Base-by-base conservation (phyloP, 164 flowering plant genomes). In the Annona cherimola region DNA sequence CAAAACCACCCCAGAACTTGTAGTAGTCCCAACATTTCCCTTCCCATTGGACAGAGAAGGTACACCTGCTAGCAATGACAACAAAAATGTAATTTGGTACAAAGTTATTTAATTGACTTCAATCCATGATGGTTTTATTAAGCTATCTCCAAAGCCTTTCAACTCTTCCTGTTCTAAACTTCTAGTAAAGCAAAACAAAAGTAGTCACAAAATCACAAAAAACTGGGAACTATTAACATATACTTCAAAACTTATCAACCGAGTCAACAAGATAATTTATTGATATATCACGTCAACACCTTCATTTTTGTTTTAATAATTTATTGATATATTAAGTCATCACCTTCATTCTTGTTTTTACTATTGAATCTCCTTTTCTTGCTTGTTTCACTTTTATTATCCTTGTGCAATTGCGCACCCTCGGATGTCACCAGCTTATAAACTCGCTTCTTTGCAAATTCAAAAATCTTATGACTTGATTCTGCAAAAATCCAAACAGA, bases 401-500 rank as follows among this genome's bases (percentile, higher is more conserved):
- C 78, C 42, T 44, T 81, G 70, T 61, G 67, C 61, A 82, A 7
- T 73, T 84, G 88, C 67, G 64, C 79, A 70, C 86, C 89, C 72
- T 84, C 88, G 0, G 87, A 73, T 70, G 78, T 83, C 67, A 76
- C 85, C 77, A 90, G 79, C 63, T 80, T 87, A 76, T 86, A 96
- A 67, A 96, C 98, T 50, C 99, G 86, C 79, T 87, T 93, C 86
- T 93, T 96, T 42, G 98, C 97, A 79, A 76, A 85, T 74, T 96
- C 99, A 81, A 96, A 96, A 70, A 93, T 92, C 87, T 96, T 96
- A 79, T 90, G 86, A 75, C 98, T 93, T 2, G 98, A 86, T 78
- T 93, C 97, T 5, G 98, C 95, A 79, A 96, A 93, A 69, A 93
- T 89, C 99, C 99, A 96, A 60, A 96, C 90, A 64, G 99, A 96